Percentiles rank a stretch among this genome's conserved stretches.
These are phyloP conservation scores for Globisporangium nagaii DNA, from an alignment of 352 stramenopile species.

Conservation along the genomic window DNA sequence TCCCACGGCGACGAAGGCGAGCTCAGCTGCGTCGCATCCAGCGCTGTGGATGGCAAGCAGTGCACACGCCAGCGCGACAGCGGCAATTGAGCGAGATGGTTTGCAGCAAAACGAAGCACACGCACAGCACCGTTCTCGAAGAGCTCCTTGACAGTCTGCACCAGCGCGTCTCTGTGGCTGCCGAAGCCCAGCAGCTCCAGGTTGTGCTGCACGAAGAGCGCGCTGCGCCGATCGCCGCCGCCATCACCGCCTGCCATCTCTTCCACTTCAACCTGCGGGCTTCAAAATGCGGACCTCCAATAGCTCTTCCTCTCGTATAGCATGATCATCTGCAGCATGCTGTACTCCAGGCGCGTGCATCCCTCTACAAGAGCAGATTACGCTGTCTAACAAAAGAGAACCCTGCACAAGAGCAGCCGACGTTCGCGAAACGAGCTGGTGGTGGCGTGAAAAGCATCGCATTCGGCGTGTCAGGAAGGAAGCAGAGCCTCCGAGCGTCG, in stretches of 20 bases:
- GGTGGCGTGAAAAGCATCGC: slow-evolving; percentile 8
- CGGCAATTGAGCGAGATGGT: neutral
- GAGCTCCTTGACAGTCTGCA: slow-evolving; percentile 77
- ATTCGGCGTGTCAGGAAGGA: neutral
- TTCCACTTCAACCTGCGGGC: neutral
- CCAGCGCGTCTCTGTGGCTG: slow-evolving; percentile 42
- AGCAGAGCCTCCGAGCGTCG: neutral
- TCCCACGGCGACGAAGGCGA: slow-evolving; percentile 11
- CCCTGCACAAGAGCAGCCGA: slow-evolving; percentile 3
- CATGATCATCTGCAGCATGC: slow-evolving; percentile 2
- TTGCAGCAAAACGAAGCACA: neutral
- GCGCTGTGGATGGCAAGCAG: slow-evolving; percentile 20
- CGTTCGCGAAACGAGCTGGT: slow-evolving; percentile 6
- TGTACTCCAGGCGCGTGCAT: neutral
- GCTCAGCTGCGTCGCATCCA: slow-evolving; percentile 47
- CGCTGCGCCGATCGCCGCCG: slow-evolving; percentile 15
- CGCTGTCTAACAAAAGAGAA: neutral
- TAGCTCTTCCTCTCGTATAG: neutral
- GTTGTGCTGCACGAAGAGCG: slow-evolving; percentile 61
- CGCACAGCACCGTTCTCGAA: slow-evolving; percentile 63
- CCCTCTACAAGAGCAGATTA: slow-evolving; percentile 1
- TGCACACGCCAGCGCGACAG: neutral
- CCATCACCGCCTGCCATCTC: neutral
- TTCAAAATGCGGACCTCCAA: neutral
- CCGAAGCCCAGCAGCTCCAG: slow-evolving; percentile 75